Conservation (phyloP, 805 yeast species). For the Ogataea zsoltii region DNA sequence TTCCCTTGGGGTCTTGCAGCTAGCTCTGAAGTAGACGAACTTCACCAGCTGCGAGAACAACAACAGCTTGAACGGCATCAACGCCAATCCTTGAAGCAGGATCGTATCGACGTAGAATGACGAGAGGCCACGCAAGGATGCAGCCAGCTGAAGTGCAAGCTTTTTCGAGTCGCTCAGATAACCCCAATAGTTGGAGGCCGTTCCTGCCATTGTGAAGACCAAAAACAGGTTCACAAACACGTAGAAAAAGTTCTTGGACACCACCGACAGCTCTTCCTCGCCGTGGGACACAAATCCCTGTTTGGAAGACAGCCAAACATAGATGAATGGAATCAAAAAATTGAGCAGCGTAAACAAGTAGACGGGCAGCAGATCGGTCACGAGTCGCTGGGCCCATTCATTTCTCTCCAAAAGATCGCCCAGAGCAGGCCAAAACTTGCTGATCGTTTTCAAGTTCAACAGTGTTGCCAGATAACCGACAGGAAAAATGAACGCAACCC, state of each 20-base stretch:
- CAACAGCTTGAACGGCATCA: constrained; percentile 85
- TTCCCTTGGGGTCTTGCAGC: constrained; percentile 82
- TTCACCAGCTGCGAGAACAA: constrained; percentile 75
- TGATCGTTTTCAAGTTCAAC: constrained; percentile 74
- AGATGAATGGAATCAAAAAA: constrained; percentile 79
- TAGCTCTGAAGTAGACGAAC: constrained; percentile 65
- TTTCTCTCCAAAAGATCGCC: constrained; percentile 66
- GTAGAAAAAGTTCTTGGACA: constrained; percentile 91
- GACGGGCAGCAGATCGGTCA: constrained; percentile 89
- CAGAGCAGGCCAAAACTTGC: constrained; percentile 78
- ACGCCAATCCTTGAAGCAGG: constrained; percentile 79
- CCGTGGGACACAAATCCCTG: constrained; percentile 93
- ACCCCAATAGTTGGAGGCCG: constrained; percentile 80
- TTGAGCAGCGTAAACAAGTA: constrained; percentile 86
- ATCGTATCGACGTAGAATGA: constrained; percentile 88
- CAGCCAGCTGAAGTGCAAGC: constrained; percentile 83
- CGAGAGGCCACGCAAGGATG: constrained; percentile 75
- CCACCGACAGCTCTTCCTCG: constrained; percentile 87
- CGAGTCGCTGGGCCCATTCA: constrained; percentile 73
- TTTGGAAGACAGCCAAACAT: constrained; percentile 74
- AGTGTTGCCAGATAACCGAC: constrained; percentile 84
- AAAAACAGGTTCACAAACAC: constrained; percentile 90
- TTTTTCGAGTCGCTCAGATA: constrained; percentile 85
- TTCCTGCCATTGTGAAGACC: constrained; percentile 92
- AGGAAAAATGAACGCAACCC: constrained; percentile 76